Evolutionary conservation across 2,329 filamentous ascomycete genomes (phyloP).

Genomic region (Sarocladium strictum): DNA sequence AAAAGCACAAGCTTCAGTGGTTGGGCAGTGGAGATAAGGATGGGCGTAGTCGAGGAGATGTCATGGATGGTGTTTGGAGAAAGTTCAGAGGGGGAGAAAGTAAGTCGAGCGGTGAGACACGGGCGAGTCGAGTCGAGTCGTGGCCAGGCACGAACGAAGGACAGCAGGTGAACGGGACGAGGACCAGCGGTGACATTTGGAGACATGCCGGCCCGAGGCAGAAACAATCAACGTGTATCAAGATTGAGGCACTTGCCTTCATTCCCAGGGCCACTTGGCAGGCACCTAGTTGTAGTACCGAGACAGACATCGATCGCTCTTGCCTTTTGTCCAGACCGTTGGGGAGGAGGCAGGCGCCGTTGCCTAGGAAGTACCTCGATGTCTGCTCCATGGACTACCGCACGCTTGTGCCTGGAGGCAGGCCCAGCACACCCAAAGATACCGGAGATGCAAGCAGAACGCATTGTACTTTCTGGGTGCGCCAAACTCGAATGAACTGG

Average conservation of each 20-base stretch:
- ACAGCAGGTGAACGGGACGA: no score
- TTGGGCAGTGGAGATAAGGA: neutral
- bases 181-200: no score
- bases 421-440: no score
- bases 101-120: conserved; percentile 11
- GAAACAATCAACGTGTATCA: neutral
- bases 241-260: neutral
- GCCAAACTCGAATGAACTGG: no score
- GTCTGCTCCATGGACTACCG: neutral
- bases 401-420: neutral
- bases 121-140: neutral
- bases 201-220: neutral
- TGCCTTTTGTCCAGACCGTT: neutral
- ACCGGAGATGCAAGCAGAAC: no score
- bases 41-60: neutral
- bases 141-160: no score
- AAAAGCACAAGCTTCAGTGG: neutral
- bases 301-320: neutral
- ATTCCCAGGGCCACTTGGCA: conserved; percentile 4
- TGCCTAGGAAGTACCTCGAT: neutral
- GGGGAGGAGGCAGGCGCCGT: neutral
- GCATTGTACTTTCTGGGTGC: no score
- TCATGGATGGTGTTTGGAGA: neutral
- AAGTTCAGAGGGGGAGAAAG: conserved; percentile 11
- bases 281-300: neutral